These are phyloP conservation scores for Olyra latifolia DNA, from an alignment of 176 grass and related monocot genomes.

Conservation along the genomic window DNA sequence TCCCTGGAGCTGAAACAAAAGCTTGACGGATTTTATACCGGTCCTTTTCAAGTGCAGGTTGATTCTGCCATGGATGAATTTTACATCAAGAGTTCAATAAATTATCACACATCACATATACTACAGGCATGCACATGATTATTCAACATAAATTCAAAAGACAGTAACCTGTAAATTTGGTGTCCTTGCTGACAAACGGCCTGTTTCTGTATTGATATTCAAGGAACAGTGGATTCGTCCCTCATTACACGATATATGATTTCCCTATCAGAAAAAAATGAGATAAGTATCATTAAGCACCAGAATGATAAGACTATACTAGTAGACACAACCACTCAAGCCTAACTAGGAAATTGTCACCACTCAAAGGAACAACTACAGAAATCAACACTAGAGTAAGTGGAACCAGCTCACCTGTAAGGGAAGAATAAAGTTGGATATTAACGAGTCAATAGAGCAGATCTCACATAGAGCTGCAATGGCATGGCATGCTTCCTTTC, in stretches of 20 bases:
- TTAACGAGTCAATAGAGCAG: constrained; percentile 84
- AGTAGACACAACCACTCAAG: background rate
- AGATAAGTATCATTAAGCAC: constrained; percentile 29
- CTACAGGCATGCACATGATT: background rate
- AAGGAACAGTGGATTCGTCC: constrained; percentile 88
- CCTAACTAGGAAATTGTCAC: background rate
- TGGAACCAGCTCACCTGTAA: constrained; percentile 68
- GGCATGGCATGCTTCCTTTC: constrained; percentile 84
- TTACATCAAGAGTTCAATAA: constrained; percentile 28
- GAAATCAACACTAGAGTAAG: background rate
- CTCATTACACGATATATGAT: constrained; percentile 82
- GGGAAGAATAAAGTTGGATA: constrained; percentile 95
- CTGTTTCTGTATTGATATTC: constrained; percentile 99
- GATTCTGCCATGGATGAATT: constrained; percentile 60
- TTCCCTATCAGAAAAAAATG: constrained; percentile 48
- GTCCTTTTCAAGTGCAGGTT: constrained; percentile 95
- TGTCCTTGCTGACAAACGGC: constrained; percentile 85
- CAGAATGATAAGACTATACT: background rate
- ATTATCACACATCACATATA: constrained; percentile 27
- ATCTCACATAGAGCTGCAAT: constrained; percentile 91
- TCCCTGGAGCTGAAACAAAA: constrained; percentile 84
- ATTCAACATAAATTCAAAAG: constrained; percentile 11
- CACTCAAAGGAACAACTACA: background rate
- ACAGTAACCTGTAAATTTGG: constrained; percentile 88
- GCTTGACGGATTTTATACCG: constrained; percentile 95